Base-by-base conservation (phyloP, 768 basidiomycete species). In the Serendipita vermifera region DNA sequence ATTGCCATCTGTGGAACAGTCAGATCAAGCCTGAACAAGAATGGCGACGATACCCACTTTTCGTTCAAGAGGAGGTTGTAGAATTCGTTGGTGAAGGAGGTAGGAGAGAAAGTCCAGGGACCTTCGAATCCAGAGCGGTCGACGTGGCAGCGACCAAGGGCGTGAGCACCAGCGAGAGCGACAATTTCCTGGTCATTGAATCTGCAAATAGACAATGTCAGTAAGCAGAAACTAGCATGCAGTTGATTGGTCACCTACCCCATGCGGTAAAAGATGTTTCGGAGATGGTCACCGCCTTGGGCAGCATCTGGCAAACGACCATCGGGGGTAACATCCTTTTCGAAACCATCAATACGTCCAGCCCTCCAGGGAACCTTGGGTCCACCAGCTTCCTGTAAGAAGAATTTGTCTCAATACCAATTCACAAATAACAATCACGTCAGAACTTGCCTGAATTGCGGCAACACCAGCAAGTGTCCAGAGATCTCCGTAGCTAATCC, bases 111-210 rank as follows among this genome's bases (percentile, higher is more conserved):
- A 2, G 91, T 91, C 89, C 87, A 91, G n/a, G 87, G 90, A 9
- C 87, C 90, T 5, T 87, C 82, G 67, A 83, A 93, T 38, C 87
- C 87, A 57, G 85, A 87, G 54, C 78, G 80, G 69, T 87, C 78
- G 57, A 74, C 57, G 75, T 99, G 94, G 77, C 91, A 94, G 66
- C 94, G 87, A 22, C 96, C 94, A 40, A 99, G 81, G 58, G 91
- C 92, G 66, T 99, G 94, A 33, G 89, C 92, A 60, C 94, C 94
- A 22, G 80, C 80, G 61, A 97, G 85, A 56, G 90, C 89, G 59
- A 96, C 93, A 51, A 98, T 98, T 72, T 97, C 94, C 70, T 88
- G 89, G 71, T 99, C 94, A 66, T 91, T 85, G 76, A 97, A 93
- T 55, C 86, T 63, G 38, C 38, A 55, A 26, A 56, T 46, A 24